Evolutionary conservation across 345 rosid genomes (phyloP).

Genomic region (Camelina hispida): DNA sequence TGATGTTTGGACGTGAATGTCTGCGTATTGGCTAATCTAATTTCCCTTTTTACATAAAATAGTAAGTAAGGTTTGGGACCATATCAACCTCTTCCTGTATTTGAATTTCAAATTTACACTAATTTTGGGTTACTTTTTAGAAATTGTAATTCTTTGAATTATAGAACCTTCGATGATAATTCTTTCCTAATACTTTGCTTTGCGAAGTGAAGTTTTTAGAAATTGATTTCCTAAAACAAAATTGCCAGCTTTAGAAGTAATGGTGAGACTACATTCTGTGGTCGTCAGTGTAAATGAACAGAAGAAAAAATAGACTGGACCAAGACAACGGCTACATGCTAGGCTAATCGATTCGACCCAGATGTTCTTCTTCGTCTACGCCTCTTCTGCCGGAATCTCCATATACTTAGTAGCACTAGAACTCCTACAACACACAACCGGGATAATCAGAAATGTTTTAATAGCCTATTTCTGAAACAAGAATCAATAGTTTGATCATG

Average conservation of each 20-base stretch:
- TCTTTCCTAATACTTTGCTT: not conserved
- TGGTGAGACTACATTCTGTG: conserved; percentile 39
- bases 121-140: not conserved
- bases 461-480: conserved; percentile 7
- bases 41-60: conserved; percentile 10
- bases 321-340: conserved; percentile 30
- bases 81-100: conserved; percentile 25
- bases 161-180: too few relatives aligned
- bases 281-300: conserved; percentile 12
- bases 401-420: conserved; percentile 66
- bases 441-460: not conserved
- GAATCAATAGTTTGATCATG: not conserved
- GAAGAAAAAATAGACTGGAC: conserved; percentile 1
- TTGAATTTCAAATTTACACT: conserved; percentile 29
- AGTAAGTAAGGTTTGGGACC: conserved; percentile 31
- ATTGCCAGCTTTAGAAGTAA: conserved; percentile 15
- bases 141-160: not conserved
- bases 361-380: conserved; percentile 74
- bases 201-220: not conserved
- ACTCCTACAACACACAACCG: conserved; percentile 53
- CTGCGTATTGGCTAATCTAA: conserved; percentile 17
- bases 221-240: conserved; percentile 20
- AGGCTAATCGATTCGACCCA: conserved; percentile 53
- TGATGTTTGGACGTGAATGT: not conserved
- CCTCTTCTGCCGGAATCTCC: conserved; percentile 79